Evolutionary conservation across 2,329 filamentous ascomycete species (phyloP), one percentile per base, ranked within the genome.

Genomic region (Botryotinia globosa): DNA sequence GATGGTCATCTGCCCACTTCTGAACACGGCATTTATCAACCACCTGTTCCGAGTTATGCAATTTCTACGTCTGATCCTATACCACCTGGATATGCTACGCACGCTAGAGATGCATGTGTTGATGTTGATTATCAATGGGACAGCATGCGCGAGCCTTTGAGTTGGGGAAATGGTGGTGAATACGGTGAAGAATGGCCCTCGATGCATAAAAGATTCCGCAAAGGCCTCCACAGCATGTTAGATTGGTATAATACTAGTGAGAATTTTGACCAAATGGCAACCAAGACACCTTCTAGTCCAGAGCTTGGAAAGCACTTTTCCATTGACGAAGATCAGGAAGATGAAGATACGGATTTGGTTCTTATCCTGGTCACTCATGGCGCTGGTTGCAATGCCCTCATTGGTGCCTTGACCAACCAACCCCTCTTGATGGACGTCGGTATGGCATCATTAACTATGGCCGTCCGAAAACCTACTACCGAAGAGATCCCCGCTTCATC

Each of bases 81-180:
- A 73, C 96, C 96, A 0, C 85, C 89, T 4, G 96, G 95, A 3
- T 97, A 97, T 80, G 92, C 97, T 29, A 89, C 93, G 0, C 96
- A 99, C 82, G 95, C 95, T 14, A 89, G 94, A 74, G 94, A 98
- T 80, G 89, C 91, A 20, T 98, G 94, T 79, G 86, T 93, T 8
- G 87, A 92, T 68, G 87, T 98, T n/a, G 96, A 99, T 82, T 97
- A 93, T 79, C 92, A 95, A 78, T 99, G 96, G 95, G 94, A 99
- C 80, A 98, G 94, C 74, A 95, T 94, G 86, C 88, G 92, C 22
- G 84, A 87, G 4, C 89, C 92, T 0, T 86, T 93, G 61, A 86
- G 90, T 75, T 98, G 96, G 92, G 95, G 94, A 10, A 90, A 94
- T 78, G 95, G 95, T 16, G 96, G 95, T 56, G 87, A 91, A 61